Conservation (phyloP, 2,329 filamentous ascomycete species). For the Neoarthrinium moseri region DNA sequence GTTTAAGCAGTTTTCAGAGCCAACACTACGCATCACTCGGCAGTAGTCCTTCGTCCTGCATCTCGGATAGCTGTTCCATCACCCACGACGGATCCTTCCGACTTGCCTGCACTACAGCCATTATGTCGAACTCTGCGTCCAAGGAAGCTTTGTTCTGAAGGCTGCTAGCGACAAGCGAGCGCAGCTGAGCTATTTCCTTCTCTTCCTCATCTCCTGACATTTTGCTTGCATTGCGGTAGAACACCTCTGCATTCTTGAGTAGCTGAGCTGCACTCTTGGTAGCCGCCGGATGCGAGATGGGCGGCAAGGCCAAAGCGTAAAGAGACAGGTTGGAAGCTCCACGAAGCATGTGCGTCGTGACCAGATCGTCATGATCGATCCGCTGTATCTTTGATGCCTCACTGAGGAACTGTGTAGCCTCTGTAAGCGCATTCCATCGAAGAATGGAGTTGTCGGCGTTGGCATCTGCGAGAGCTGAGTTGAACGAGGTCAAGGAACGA, state of each 20-base stretch:
- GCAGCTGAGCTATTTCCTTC: constrained; percentile 15
- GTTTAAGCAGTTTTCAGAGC: no score
- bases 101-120: constrained; percentile 11
- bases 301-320: constrained; percentile 23
- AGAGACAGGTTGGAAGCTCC: constrained; percentile 26
- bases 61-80: constrained; percentile 20
- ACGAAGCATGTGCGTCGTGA: constrained; percentile 24
- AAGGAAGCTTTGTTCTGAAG: constrained; percentile 10
- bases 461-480: constrained; percentile 20
- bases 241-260: constrained; percentile 26
- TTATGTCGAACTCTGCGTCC: constrained; percentile 9
- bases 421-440: constrained; percentile 26
- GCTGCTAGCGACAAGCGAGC: constrained; percentile 15
- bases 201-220: constrained; percentile 17
- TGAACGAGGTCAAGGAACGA: constrained; percentile 24
- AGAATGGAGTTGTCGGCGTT: constrained; percentile 15
- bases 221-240: constrained; percentile 29
- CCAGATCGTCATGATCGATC: constrained; percentile 18
- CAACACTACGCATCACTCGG: no score
- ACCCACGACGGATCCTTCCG: constrained; percentile 17
- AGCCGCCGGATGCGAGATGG: constrained; percentile 20
- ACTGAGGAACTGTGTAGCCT: constrained; percentile 18
- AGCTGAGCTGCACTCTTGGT: constrained; percentile 19
- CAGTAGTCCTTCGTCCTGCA: constrained; percentile 17
- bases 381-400: constrained; percentile 18